Percentiles rank a stretch among this genome's conserved stretches.
Conservation (phyloP, 2,329 filamentous ascomycete species). For the Alternaria gaisen region DNA sequence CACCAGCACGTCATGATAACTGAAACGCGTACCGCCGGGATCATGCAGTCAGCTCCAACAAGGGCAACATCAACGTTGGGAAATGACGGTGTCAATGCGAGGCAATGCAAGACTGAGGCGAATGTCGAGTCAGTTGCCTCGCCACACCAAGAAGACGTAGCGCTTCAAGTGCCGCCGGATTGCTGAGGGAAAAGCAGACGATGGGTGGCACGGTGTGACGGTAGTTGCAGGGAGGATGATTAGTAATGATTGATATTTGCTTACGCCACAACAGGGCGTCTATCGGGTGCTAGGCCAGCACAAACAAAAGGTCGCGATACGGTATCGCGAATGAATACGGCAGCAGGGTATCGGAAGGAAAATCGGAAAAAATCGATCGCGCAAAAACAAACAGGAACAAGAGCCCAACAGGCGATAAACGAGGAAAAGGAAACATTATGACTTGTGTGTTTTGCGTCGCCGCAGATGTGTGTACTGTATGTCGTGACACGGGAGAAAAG, state of each 20-base stretch:
- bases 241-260: neutral
- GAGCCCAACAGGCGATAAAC: neutral
- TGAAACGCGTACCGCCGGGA: neutral
- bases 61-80: neutral
- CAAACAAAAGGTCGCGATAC: neutral
- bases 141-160: neutral
- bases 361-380: conserved; percentile 4
- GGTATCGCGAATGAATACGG: neutral
- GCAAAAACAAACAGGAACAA: conserved; percentile 1
- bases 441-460: conserved; percentile 16
- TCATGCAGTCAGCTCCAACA: neutral
- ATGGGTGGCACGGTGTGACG: neutral
- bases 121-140: neutral
- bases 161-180: neutral
- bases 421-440: conserved; percentile 17
- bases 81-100: neutral
- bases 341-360: conserved; percentile 21
- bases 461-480: conserved; percentile 18
- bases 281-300: neutral
- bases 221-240: neutral
- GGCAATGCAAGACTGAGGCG: neutral
- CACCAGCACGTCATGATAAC: neutral
- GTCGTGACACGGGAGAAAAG: conserved; percentile 9
- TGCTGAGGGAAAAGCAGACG: neutral
- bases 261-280: neutral